Conservation (phyloP, 2,329 filamentous ascomycete genomes). For the Claviceps pusilla region DNA sequence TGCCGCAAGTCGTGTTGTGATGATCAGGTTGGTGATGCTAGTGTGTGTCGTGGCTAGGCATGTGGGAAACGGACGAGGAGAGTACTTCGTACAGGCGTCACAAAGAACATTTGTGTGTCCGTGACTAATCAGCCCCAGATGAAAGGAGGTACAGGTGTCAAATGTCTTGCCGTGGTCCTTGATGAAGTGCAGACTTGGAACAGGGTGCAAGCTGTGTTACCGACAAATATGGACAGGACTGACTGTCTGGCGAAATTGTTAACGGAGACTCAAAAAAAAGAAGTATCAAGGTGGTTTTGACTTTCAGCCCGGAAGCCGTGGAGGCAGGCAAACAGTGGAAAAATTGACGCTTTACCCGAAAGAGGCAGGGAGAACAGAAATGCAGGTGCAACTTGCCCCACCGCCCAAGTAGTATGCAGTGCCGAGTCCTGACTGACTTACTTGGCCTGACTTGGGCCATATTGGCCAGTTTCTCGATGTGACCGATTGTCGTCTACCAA, state of each 20-base stretch:
- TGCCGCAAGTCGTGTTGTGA: not conserved
- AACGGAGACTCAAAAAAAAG: no score
- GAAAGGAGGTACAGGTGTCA: not conserved
- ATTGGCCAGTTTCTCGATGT: not conserved
- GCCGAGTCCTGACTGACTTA: not conserved
- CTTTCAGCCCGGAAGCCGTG: not conserved
- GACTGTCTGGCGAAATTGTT: not conserved
- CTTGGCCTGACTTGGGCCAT: constrained; percentile 1
- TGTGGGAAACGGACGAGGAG: not conserved
- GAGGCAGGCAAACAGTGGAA: not conserved
- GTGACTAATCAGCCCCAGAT: not conserved
- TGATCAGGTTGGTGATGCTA: not conserved
- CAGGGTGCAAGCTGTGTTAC: not conserved
- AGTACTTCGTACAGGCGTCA: not conserved
- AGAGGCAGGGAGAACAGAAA: not conserved
- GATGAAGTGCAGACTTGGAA: not conserved
- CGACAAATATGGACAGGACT: not conserved
- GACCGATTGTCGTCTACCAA: not conserved
- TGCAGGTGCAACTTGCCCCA: constrained; percentile 1
- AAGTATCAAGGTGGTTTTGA: not conserved
- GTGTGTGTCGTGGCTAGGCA: not conserved
- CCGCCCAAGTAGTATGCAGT: not conserved
- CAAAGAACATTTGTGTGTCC: not conserved
- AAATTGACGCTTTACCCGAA: not conserved
- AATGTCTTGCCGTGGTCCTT: not conserved